Evolutionary conservation across 495 filamentous ascomycete genomes (phyloP), one percentile per base, ranked within the genome.

Genomic region (Aspergillus campestris): DNA sequence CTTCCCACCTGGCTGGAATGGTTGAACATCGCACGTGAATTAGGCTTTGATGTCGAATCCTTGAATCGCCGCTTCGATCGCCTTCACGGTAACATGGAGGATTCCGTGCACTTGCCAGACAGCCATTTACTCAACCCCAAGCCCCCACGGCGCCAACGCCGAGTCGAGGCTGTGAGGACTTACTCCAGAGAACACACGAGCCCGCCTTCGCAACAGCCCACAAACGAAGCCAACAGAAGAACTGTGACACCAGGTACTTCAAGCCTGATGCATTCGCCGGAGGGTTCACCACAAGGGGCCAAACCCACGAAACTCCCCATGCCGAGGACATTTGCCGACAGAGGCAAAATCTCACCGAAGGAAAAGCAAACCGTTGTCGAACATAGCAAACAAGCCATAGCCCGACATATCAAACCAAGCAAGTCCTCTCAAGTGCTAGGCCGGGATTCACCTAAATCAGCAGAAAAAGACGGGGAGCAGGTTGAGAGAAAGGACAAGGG

Each of bases 221-320:
- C 34, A 12, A 7, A 36, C 12, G 28, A 34, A 13, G 12, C 34
- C 34, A 34, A 42, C 9, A 32, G 43, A 28, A 24, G 30, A 11
- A 10, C 14, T n/a, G 31, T 24, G 6, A 29, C 24, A 7, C 7
- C 47, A 27, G 40, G 29, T 18, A 42, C 18, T 15, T 1, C 2
- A 24, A 24, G 18, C 18, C 18, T 4, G 18, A 24, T 24, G 18
- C 18, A 24, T 24, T 24, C 8, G 29, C 40, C 37, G 10, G 48
- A 55, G 27, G 27, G 30, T 31, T 40, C 35, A 4, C 43, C 18
- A 30, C 55, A 54, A 18, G 56, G 36, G 36, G 32, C 42, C 0
- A 67, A 57, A 48, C 46, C 49, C 3, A 70, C 65, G 30, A 65
- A 59, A 40, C 65, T 70, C 35, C 67, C 67, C 0, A 34, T 67